A percentile compares a stretch with the other conserved stretches of the same genome.
Evolutionary conservation across 441 rosid species (phyloP).

Genomic region (Erodium trifolium): DNA sequence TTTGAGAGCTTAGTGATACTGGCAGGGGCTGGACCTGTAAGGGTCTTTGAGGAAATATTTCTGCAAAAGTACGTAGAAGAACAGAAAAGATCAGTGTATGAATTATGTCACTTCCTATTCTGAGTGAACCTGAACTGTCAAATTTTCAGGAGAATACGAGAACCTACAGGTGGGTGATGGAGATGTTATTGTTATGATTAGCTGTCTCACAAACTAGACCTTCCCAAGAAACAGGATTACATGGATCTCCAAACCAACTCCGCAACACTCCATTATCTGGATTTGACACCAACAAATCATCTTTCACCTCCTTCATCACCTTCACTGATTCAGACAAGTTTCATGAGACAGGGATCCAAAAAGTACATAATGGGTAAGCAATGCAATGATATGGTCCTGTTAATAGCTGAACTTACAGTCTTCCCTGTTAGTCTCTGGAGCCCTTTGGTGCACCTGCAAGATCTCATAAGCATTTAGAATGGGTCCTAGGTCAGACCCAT

Average conservation of each 20-base stretch:
- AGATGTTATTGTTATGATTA: slow-evolving; percentile 20
- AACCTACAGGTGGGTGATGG: slow-evolving; percentile 47
- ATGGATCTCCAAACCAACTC: slow-evolving; percentile 68
- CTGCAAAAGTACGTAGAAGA: slow-evolving; percentile 24
- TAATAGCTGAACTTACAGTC: slow-evolving; percentile 34
- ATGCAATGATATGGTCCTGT: neutral
- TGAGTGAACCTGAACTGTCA: neutral
- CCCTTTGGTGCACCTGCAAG: slow-evolving; percentile 34
- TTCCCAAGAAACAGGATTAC: slow-evolving; percentile 43
- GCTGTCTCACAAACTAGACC: slow-evolving; percentile 36
- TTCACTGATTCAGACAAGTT: slow-evolving; percentile 28
- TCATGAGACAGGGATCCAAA: slow-evolving; percentile 1
- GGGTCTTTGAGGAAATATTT: slow-evolving; percentile 33
- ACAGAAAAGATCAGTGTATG: neutral
- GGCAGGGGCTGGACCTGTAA: slow-evolving; percentile 38
- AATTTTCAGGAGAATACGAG: slow-evolving; percentile 9
- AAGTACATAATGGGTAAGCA: neutral
- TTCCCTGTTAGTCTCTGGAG: slow-evolving; percentile 29
- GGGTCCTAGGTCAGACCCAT: slow-evolving; percentile 45
- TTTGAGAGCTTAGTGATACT: slow-evolving; percentile 27
- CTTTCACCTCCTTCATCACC: slow-evolving; percentile 28
- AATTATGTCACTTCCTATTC: neutral
- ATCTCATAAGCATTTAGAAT: slow-evolving; percentile 61
- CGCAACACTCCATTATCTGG: slow-evolving; percentile 24
- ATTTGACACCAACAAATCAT: slow-evolving; percentile 31